Evolutionary conservation across 2,329 filamentous ascomycete genomes (phyloP), one percentile per base, ranked within the genome.

Genomic region (Alternaria viburni): DNA sequence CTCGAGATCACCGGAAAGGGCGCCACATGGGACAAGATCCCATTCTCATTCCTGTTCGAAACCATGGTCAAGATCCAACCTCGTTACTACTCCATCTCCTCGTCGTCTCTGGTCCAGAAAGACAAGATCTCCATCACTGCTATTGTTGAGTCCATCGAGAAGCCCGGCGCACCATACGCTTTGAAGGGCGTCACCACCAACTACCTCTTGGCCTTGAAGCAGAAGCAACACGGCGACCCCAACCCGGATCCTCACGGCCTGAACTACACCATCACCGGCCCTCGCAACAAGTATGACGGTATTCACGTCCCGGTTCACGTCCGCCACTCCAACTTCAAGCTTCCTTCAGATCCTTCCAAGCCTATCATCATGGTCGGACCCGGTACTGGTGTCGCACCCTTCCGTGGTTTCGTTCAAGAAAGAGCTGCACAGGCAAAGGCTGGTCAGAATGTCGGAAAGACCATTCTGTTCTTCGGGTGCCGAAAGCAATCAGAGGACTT

Each of bases 21-120:
- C 52, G 84, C 92, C 81, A 89, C 89, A 62, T 99, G 96, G 92
- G 84, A 88, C 58, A 90, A 89, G 58, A 89, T 97, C 59, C 96
- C 96, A 15, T 98, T 99, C 83, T 97, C 96, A 9, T 90, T 94
- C 73, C 90, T 98, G 73, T 93, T 99, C 70, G 96, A 99, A 85
- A 92, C 93, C 69, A 82, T 99, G 65, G 92, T 90, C 82, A 98
- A 97, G 85, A 89, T 99, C 61, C 96, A 99, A 81, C 95, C 96
- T 43, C 93, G 96, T 54, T 99, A 98, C 86, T 99, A 99, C 85
- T 99, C 96, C 54, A 99, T 99, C 80, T 99, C 96, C 3, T 99
- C 96, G 1, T 98, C 96, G 1, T 97, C 96, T 7, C 81, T 93
- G 9, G 94, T 97, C 15, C 94, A 99, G 79, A 94, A 96, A 79